Percentiles rank a stretch among this genome's conserved stretches.
Evolutionary conservation across 768 basidiomycete species (phyloP).

Genomic region (Neoboletus brunneissimus): DNA sequence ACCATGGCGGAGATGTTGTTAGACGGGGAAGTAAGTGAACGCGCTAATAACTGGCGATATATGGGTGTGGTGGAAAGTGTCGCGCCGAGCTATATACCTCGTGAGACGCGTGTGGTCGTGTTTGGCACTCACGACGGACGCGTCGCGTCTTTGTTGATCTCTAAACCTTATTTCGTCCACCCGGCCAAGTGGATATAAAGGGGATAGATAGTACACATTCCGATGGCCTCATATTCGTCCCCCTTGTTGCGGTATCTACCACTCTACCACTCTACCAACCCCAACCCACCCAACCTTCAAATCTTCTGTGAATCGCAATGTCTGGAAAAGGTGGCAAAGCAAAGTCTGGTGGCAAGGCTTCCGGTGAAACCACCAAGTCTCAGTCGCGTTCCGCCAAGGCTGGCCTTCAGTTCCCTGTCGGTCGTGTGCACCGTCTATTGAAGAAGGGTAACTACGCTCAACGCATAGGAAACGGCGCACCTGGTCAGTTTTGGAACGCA

Average conservation of each 20-base stretch:
- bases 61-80: not conserved
- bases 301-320: slow-evolving; percentile 21
- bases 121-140: slow-evolving; percentile 32
- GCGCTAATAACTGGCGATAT: slow-evolving; percentile 13
- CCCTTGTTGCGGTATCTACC: not conserved
- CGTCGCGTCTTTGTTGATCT: slow-evolving; percentile 39
- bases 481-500: slow-evolving; percentile 26
- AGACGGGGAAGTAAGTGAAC: slow-evolving; percentile 6
- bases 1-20: slow-evolving; percentile 39
- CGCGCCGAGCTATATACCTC: slow-evolving; percentile 16
- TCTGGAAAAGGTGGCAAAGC: slow-evolving; percentile 54
- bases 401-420: slow-evolving; percentile 50
- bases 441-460: slow-evolving; percentile 60
- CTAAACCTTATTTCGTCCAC: slow-evolving; percentile 33
- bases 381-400: slow-evolving; percentile 41
- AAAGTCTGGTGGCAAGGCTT: slow-evolving; percentile 64
- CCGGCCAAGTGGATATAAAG: slow-evolving; percentile 30
- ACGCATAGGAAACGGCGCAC: slow-evolving; percentile 56
- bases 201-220: not conserved
- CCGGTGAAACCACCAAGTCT: slow-evolving; percentile 35
- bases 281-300: not conserved
- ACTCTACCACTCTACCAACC: not conserved
- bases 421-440: slow-evolving; percentile 59
- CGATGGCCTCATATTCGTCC: slow-evolving; percentile 8
- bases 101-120: slow-evolving; percentile 37